A percentile compares a stretch with the other conserved stretches of the same genome.
Evolutionary conservation across 169 alveolate species (phyloP).

Genomic region (Theileria sp.): DNA sequence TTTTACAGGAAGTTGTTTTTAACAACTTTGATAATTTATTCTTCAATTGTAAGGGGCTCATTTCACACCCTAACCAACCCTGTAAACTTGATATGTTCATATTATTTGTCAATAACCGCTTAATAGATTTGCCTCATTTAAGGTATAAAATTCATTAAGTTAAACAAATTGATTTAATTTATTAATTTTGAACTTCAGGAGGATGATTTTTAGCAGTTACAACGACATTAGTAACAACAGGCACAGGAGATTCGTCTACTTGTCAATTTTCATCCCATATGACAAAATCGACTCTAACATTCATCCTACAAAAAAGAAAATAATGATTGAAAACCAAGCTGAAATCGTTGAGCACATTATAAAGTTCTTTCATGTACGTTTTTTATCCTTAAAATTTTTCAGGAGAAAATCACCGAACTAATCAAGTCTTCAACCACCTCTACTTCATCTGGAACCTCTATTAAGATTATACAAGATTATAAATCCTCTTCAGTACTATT

Average conservation of each 20-base stretch:
- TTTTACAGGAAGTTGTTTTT: constrained; percentile 40
- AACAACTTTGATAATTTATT: constrained; percentile 47
- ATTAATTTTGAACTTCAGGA: constrained; percentile 10
- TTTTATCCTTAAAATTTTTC: neutral
- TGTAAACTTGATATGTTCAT: constrained; percentile 83
- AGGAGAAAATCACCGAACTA: constrained; percentile 9
- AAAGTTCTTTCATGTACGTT: constrained; percentile 55
- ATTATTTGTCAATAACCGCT: constrained; percentile 93
- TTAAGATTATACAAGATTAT: neutral
- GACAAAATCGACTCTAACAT: constrained; percentile 95
- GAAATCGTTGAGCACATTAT: constrained; percentile 74
- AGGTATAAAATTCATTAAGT: constrained; percentile 22
- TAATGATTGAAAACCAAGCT: constrained; percentile 84
- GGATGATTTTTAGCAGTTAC: constrained; percentile 66
- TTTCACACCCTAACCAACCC: constrained; percentile 78
- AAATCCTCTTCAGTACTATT: neutral
- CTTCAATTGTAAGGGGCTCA: constrained; percentile 76
- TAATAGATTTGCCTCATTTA: constrained; percentile 86
- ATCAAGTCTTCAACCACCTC: constrained; percentile 4
- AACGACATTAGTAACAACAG: constrained; percentile 71
- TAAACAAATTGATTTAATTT: neutral
- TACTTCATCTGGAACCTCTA: neutral
- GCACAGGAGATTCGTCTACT: constrained; percentile 84
- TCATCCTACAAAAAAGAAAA: constrained; percentile 95
- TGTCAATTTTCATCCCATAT: constrained; percentile 90